Evolutionary conservation across 192 early-diverging fungal genomes (phyloP).

Genomic region (Umbelopsis ramanniana): DNA sequence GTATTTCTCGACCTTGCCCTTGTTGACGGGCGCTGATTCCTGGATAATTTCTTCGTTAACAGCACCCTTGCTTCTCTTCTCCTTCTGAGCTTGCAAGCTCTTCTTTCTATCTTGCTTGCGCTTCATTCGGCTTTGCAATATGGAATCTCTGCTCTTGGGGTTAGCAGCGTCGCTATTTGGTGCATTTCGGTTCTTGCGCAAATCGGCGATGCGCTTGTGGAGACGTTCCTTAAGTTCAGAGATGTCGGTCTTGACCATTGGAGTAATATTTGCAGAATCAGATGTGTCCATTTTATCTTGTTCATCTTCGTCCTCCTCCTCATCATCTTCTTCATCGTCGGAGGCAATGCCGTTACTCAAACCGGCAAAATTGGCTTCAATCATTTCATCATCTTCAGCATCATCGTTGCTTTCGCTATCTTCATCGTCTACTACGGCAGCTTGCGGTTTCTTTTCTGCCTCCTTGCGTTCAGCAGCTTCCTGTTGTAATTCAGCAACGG

Average conservation of each 20-base stretch:
- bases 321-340: slow-evolving; percentile 34
- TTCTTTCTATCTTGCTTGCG: slow-evolving; percentile 69
- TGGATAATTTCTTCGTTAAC: slow-evolving; percentile 57
- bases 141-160: slow-evolving; percentile 68
- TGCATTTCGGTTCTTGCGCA: slow-evolving; percentile 69
- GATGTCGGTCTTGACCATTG: slow-evolving; percentile 53
- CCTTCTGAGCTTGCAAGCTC: slow-evolving; percentile 61
- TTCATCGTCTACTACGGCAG: slow-evolving; percentile 41
- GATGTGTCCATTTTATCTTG: slow-evolving; percentile 39
- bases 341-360: slow-evolving; percentile 20
- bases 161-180: slow-evolving; percentile 53
- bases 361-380: slow-evolving; percentile 9
- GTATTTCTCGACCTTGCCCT: slow-evolving; percentile 16
- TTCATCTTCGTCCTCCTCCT: slow-evolving; percentile 35
- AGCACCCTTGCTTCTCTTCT: slow-evolving; percentile 51
- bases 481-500: slow-evolving; percentile 69
- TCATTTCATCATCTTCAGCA: slow-evolving; percentile 37
- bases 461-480: slow-evolving; percentile 55
- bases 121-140: slow-evolving; percentile 77
- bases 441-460: slow-evolving; percentile 38
- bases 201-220: slow-evolving; percentile 61
- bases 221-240: slow-evolving; percentile 63
- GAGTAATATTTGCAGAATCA: slow-evolving; percentile 30
- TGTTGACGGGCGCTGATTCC: slow-evolving; percentile 28
- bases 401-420: slow-evolving; percentile 44